These are phyloP conservation scores for Russula olivacea DNA, from an alignment of 768 basidiomycete genomes.

Conservation along the genomic window DNA sequence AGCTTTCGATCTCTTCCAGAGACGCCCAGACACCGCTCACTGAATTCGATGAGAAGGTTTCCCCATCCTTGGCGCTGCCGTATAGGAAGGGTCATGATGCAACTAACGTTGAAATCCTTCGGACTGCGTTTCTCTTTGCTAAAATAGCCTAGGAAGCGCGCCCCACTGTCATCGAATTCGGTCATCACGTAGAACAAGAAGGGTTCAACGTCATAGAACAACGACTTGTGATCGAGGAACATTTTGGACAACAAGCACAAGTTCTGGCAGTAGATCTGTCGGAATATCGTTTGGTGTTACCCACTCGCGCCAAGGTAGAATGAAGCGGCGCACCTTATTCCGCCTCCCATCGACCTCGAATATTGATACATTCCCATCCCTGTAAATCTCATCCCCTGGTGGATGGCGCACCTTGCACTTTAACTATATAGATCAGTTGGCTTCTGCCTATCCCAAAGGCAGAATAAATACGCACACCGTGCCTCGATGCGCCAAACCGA, in stretches of 20 bases:
- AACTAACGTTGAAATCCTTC: conserved; percentile 96
- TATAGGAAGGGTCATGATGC: conserved; percentile 98
- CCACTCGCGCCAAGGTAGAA: not conserved
- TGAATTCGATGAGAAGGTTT: conserved; percentile 95
- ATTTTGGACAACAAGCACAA: conserved; percentile 95
- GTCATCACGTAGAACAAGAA: conserved; percentile 99
- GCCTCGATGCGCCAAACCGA: conserved; percentile 75
- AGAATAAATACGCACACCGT: conserved; percentile 55
- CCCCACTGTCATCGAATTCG: conserved; percentile 81
- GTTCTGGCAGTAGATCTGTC: conserved; percentile 96
- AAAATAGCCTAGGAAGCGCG: conserved; percentile 96
- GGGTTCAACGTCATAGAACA: conserved; percentile 99
- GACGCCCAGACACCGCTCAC: conserved; percentile 45
- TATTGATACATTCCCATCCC: conserved; percentile 81
- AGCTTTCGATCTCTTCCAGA: conserved; percentile 4
- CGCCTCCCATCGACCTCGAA: conserved; percentile 98
- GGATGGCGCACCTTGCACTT: conserved; percentile 96
- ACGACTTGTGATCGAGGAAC: conserved; percentile 98
- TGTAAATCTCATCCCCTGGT: conserved; percentile 97
- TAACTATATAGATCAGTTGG: conserved; percentile 44
- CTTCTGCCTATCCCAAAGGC: not conserved
- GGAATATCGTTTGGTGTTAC: not conserved
- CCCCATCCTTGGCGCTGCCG: conserved; percentile 96
- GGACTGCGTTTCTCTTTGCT: conserved; percentile 97
- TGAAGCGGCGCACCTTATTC: conserved; percentile 63